Evolutionary conservation across 345 rosid species (phyloP), one percentile per base, ranked within the genome.

Genomic region (Geranium brycei): DNA sequence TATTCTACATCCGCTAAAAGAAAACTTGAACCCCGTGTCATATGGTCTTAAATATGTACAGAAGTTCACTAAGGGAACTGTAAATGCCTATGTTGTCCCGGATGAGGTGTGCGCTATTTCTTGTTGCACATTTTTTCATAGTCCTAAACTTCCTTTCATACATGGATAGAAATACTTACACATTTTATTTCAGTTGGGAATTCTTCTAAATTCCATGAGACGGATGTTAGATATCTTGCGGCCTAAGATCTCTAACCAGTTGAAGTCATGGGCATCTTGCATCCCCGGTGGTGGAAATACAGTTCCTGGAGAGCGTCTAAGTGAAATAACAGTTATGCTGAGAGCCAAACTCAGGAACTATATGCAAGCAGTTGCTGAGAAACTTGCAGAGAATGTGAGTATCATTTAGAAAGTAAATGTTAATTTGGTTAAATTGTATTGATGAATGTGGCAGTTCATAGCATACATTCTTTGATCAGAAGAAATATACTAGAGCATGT

Each of bases 221-320:
- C 83, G 99, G 76, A 90, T 93, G 97, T 85, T 93, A 64, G 99
- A 93, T 78, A 71, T 82, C 64, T 71, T 85, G 66, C 86, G 89
- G 11, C 96, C 99, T n/a, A 88, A 79, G 69, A 80, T 90, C 73
- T 97, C 90, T 73, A 66, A 70, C 62, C 85, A 78, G 63, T 90
- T 93, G 77, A 93, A 88, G 76, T 73, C 89, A 17, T 93, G 99
- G 99, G 89, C 90, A 31, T 85, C 95, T 62, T 90, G 96, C 88
- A 88, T 88, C 63, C 99, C 97, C 68, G 82, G 63, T 70, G 84
- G 84, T 73, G 90, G 96, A 63, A 86, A 86, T 62, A 69, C 89
- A 51, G 96, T 79, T 68, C 96, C 97, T 40, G 95, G 92, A 2
- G 97, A 88, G 69, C 89, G 89, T 62, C 92, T 93, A 38, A 87